Evolutionary conservation across 2,329 filamentous ascomycete species (phyloP).

Genomic region (Xylaria sp.): DNA sequence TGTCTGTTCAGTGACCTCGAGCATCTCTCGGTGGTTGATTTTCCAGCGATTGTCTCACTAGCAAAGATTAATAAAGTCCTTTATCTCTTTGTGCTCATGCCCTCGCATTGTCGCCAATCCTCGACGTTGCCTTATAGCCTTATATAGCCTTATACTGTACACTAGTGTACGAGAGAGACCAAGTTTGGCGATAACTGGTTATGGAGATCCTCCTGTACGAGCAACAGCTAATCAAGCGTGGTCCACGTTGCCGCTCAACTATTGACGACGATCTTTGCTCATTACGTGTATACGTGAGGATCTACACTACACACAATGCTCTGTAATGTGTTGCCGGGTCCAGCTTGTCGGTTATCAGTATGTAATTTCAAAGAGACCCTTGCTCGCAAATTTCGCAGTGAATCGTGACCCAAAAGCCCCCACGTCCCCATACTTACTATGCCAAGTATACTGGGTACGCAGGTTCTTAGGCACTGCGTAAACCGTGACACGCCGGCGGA

Average conservation of each 20-base stretch:
- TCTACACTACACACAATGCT: conserved; percentile 15
- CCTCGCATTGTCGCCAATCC: background rate
- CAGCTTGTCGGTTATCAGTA: conserved; percentile 23
- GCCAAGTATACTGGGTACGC: background rate
- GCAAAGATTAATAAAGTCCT: no score
- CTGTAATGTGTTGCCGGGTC: conserved; percentile 12
- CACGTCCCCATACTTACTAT: background rate
- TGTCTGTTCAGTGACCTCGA: conserved; percentile 10
- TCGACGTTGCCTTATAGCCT: conserved; percentile 8
- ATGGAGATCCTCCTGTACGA: background rate
- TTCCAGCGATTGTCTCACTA: background rate
- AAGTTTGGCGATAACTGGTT: background rate
- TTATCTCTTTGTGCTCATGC: background rate
- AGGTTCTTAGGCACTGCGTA: background rate
- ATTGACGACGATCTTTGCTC: conserved; percentile 33
- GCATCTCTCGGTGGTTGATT: background rate
- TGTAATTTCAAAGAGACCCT: conserved; percentile 30
- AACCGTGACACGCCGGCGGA: background rate
- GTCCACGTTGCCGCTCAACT: conserved; percentile 17
- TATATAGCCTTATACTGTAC: background rate
- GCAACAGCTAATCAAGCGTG: conserved; percentile 22
- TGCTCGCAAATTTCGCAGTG: conserved; percentile 26
- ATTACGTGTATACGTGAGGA: conserved; percentile 18
- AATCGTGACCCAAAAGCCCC: conserved; percentile 25
- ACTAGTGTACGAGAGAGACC: background rate